Base-by-base conservation (phyloP, 2,329 filamentous ascomycete species). In the Diaporthe sp. region DNA sequence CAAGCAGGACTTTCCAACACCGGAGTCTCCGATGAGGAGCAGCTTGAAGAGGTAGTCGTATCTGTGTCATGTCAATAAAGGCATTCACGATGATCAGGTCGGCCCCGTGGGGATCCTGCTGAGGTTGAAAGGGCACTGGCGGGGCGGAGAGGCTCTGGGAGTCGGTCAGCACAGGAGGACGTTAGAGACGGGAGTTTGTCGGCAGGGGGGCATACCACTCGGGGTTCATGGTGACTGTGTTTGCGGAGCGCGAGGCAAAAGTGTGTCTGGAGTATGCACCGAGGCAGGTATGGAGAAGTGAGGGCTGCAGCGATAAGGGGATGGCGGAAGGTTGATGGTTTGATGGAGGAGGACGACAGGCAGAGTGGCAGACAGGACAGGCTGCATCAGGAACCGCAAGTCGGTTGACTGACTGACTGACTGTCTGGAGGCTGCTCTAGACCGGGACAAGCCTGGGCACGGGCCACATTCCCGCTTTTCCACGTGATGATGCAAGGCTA, bases 1-100 rank as follows among this genome's bases (percentile, higher is more conserved):
- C 88, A 99, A 86, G 88, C 97, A 99, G 83, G 97, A 99, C 93
- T 99, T 99, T 93, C 97, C 97, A 83, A 99, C 97, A 92, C 97
- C 97, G 86, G 97, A 99, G 86, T 99, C 97, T 87, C 97, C 97
- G 92, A 99, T 99, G 89, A 99, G 96, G 87, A 99, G 95, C 80
- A 99, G 95, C 93, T 99, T 99, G 93, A 99, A 99, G 83, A 99
- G 95, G 87, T 99, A 99, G 86, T 99, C 97, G 94, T 99, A 99
- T 97, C 97, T 98, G 83, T 76, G 66, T 33, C 35, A 61, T 75
- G 77, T 84, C 74, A 83, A 80, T 67, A 71, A 68, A 73, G 28
- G 5, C n/a, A 15, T 64, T 10, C 25, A 64, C 17, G 50, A 25
- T 52, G 30, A 45, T n/a, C 33, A 17, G 30, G 9, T 25, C n/a